Conservation (phyloP, 176 grass and related monocot species). For the Hyparrhenia diplandra region DNA sequence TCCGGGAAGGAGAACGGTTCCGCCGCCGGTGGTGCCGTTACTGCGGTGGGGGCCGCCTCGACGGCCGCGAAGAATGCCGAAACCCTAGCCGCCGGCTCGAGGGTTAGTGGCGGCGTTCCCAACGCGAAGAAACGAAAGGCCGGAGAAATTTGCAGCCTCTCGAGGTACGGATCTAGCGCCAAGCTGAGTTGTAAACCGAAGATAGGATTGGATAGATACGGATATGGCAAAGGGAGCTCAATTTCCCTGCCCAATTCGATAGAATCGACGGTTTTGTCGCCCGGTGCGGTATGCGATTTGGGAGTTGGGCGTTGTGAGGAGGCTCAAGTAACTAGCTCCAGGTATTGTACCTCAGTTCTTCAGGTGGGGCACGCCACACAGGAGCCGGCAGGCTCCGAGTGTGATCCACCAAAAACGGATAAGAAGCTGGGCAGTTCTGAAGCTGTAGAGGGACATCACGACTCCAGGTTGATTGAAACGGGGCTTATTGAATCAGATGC, state of each 20-base stretch:
- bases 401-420: background rate
- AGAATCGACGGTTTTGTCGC: too few relatives aligned
- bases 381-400: background rate
- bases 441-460: background rate
- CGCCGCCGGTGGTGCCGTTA: background rate
- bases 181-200: slow-evolving; percentile 1
- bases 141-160: background rate
- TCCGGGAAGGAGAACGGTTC: slow-evolving; percentile 58
- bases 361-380: background rate
- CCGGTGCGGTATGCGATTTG: too few relatives aligned
- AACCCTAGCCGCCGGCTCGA: slow-evolving; percentile 37
- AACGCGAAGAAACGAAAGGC: background rate
- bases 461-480: background rate
- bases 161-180: background rate
- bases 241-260: background rate
- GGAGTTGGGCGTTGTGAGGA: background rate
- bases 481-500: background rate
- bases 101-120: background rate
- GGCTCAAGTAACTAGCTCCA: background rate
- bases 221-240: background rate
- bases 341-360: slow-evolving; percentile 9
- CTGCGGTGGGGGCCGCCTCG: background rate
- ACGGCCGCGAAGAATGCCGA: background rate
- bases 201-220: background rate
- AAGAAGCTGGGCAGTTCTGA: background rate